phyloP scores from a whole-genome alignment of 805 yeast genomes.

The Lachancea nothofagi region DNA sequence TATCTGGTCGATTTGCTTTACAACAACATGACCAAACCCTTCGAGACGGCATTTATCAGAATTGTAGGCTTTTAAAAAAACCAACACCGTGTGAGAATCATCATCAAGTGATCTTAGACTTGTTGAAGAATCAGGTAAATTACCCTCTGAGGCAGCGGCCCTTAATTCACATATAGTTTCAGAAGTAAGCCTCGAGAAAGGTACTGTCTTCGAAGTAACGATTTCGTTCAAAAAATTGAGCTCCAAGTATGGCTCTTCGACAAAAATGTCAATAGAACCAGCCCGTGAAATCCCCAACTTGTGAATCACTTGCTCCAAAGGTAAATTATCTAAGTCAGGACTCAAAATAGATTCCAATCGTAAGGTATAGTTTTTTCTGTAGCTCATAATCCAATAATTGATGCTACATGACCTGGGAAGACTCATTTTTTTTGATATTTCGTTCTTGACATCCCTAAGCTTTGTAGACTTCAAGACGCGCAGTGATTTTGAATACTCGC shows the following conservation, averaged over 20 bases:
- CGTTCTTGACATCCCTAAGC: slow-evolving; percentile 44
- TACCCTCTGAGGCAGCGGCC: slow-evolving; percentile 1
- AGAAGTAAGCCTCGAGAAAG: slow-evolving; percentile 2
- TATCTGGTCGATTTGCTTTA: slow-evolving; percentile 44
- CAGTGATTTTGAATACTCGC: slow-evolving; percentile 42
- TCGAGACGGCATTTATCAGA: slow-evolving; percentile 43
- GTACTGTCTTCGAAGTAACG: neutral
- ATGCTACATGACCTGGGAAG: slow-evolving; percentile 35
- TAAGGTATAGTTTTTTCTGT: slow-evolving; percentile 64
- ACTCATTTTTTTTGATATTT: slow-evolving; percentile 43
- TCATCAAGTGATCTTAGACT: slow-evolving; percentile 4
- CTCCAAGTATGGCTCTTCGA: slow-evolving; percentile 50
- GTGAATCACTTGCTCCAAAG: slow-evolving; percentile 49
- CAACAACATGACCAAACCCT: slow-evolving; percentile 61
- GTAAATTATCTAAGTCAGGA: slow-evolving; percentile 28
- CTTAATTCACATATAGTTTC: slow-evolving; percentile 3
- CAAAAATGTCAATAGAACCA: slow-evolving; percentile 52
- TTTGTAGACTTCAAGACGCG: slow-evolving; percentile 54
- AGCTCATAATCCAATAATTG: slow-evolving; percentile 59
- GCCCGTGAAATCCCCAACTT: slow-evolving; percentile 42
- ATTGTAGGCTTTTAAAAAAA: slow-evolving; percentile 67
- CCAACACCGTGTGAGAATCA: slow-evolving; percentile 13
- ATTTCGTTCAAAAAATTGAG: slow-evolving; percentile 10
- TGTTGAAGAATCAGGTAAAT: slow-evolving; percentile 1
- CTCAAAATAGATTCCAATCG: slow-evolving; percentile 49